Conservation (phyloP, 352 stramenopile species). For the Phytophthora capsici region DNA sequence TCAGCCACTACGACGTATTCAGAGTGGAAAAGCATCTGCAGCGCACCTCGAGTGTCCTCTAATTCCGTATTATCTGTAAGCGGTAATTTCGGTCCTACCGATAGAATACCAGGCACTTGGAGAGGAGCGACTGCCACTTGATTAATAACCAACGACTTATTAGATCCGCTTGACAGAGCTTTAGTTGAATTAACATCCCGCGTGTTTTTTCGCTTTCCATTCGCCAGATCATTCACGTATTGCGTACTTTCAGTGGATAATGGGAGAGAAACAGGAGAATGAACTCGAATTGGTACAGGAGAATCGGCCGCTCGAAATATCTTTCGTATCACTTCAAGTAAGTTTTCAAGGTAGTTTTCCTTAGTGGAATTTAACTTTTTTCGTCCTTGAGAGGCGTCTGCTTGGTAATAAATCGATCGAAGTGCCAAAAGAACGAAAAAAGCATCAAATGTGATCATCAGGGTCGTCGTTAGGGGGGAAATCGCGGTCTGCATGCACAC, state of each 20-base stretch:
- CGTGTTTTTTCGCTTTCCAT: background rate
- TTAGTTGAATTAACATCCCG: background rate
- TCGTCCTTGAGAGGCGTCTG: background rate
- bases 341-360: too few relatives aligned
- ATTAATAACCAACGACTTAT: too few relatives aligned
- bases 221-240: constrained; percentile 6
- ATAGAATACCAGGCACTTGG: background rate
- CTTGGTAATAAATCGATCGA: constrained; percentile 20
- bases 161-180: background rate
- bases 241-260: constrained; percentile 14
- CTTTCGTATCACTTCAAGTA: too few relatives aligned
- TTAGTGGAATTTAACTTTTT: too few relatives aligned
- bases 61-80: background rate
- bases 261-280: constrained; percentile 11
- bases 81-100: background rate
- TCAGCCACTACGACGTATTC: constrained; percentile 47
- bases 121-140: too few relatives aligned
- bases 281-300: background rate
- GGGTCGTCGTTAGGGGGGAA: constrained; percentile 17
- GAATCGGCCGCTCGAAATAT: background rate
- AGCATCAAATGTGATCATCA: constrained; percentile 26
- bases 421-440: constrained; percentile 16
- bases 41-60: constrained; percentile 9
- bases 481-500: constrained; percentile 38
- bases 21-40: constrained; percentile 43